These are phyloP conservation scores for Paraconiothyrium sp. DNA, from an alignment of 2,329 filamentous ascomycete species.

Conservation along the genomic window DNA sequence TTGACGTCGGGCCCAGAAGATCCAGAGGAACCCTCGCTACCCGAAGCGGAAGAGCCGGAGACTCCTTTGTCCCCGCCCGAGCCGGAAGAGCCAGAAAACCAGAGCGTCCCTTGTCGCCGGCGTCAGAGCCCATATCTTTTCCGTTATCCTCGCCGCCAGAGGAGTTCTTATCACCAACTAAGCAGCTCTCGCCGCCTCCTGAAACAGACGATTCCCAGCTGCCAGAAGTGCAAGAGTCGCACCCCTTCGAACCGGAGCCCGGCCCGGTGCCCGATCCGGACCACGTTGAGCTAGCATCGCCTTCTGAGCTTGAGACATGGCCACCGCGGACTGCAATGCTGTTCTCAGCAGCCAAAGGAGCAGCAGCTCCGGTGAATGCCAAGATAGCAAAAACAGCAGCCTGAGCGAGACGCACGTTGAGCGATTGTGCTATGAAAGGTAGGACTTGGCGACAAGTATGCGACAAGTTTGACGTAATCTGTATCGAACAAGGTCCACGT, in stretches of 20 bases:
- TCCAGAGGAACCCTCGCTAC: too few relatives aligned
- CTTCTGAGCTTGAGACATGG: not conserved
- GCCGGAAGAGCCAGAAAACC: too few relatives aligned
- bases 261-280: not conserved
- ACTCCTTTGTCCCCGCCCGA: not conserved
- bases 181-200: too few relatives aligned
- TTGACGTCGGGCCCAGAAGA: not conserved
- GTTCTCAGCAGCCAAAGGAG: not conserved
- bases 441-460: not conserved
- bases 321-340: slow-evolving; percentile 2
- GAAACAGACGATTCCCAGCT: not conserved
- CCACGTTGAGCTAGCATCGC: slow-evolving; percentile 1
- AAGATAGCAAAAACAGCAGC: slow-evolving; percentile 8
- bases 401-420: slow-evolving; percentile 10
- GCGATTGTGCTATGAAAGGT: not conserved
- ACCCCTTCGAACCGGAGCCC: not conserved
- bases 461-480: not conserved
- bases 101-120: not conserved
- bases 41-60: too few relatives aligned
- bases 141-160: not conserved
- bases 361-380: slow-evolving; percentile 9
- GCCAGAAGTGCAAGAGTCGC: not conserved
- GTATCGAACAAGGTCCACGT: not conserved
- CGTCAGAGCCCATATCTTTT: not conserved
- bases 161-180: not conserved